Percentiles rank a stretch among this genome's conserved stretches.
phyloP scores from a whole-genome alignment of 2,329 filamentous ascomycete species.

The Phoma sp. region DNA sequence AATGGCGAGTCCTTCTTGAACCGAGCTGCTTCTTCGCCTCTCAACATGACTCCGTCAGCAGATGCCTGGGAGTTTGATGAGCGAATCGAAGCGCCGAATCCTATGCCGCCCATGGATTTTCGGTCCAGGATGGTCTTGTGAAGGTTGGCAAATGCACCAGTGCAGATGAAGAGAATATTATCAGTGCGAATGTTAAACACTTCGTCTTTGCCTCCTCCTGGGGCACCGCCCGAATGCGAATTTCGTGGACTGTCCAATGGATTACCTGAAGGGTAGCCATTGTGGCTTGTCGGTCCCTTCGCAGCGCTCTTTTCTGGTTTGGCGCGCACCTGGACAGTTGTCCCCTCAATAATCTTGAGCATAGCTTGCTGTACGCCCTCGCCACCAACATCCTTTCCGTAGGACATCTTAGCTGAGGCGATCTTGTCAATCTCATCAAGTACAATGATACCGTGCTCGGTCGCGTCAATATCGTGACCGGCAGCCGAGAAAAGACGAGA shows the following conservation, averaged over 20 bases:
- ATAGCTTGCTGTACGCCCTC: constrained; percentile 97
- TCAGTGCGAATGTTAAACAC: constrained; percentile 82
- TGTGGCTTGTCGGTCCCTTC: constrained; percentile 27
- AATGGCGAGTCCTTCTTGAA: constrained; percentile 66
- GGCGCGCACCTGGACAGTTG: constrained; percentile 87
- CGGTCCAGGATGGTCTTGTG: constrained; percentile 86
- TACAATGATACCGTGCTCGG: constrained; percentile 92
- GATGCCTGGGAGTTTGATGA: constrained; percentile 56
- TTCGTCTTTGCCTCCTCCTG: constrained; percentile 57
- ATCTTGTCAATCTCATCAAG: constrained; percentile 98
- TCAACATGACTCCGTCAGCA: constrained; percentile 63
- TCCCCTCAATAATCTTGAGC: constrained; percentile 94
- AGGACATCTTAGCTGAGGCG: constrained; percentile 81
- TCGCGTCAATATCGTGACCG: constrained; percentile 82
- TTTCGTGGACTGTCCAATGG: constrained; percentile 26
- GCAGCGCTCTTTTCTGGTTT: constrained; percentile 71
- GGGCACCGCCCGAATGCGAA: constrained; percentile 23
- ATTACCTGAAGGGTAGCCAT: constrained; percentile 22
- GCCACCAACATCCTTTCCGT: constrained; percentile 92
- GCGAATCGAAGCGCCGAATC: constrained; percentile 85
- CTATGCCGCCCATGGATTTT: constrained; percentile 85
- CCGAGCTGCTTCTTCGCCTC: constrained; percentile 62
- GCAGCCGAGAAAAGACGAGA: constrained; percentile 87
- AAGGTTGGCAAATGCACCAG: constrained; percentile 90
- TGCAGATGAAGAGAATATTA: constrained; percentile 97